These are phyloP conservation scores for Corymbia maculata DNA, from an alignment of 345 rosid genomes.

Conservation along the genomic window DNA sequence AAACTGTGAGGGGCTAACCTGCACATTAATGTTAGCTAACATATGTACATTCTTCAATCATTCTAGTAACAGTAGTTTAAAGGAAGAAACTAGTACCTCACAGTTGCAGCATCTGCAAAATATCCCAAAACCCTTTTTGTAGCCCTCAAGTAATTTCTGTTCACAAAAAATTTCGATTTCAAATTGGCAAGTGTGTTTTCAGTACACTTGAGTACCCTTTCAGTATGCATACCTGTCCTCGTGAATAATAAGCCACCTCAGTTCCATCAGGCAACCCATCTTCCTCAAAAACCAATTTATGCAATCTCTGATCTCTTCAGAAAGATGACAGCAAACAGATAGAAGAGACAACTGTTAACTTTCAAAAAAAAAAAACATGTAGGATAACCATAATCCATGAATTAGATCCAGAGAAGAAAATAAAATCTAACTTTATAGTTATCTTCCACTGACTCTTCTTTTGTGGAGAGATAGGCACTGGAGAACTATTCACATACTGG, in stretches of 20 bases:
- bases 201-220: conserved; percentile 9
- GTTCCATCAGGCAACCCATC: conserved; percentile 95
- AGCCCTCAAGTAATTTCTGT: conserved; percentile 90
- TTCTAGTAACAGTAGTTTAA: not conserved
- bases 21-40: conserved; percentile 14
- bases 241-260: conserved; percentile 86
- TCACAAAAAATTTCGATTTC: conserved; percentile 8
- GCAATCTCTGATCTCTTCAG: conserved; percentile 73
- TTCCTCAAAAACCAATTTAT: conserved; percentile 77
- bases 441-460: conserved; percentile 24
- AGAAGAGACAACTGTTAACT: not conserved
- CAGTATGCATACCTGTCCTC: conserved; percentile 65
- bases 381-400: not conserved
- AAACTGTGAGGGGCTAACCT: conserved; percentile 96
- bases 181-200: not conserved
- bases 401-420: not conserved
- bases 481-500: conserved; percentile 17
- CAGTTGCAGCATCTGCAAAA: conserved; percentile 80
- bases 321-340: not conserved
- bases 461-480: conserved; percentile 14
- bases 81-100: conserved; percentile 48
- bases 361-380: conserved; percentile 4
- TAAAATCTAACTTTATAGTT: conserved; percentile 18
- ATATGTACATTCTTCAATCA: not conserved
- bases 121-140: conserved; percentile 79